These are phyloP conservation scores for Panaeolus papilionaceus DNA, from an alignment of 768 basidiomycete genomes.

Conservation along the genomic window DNA sequence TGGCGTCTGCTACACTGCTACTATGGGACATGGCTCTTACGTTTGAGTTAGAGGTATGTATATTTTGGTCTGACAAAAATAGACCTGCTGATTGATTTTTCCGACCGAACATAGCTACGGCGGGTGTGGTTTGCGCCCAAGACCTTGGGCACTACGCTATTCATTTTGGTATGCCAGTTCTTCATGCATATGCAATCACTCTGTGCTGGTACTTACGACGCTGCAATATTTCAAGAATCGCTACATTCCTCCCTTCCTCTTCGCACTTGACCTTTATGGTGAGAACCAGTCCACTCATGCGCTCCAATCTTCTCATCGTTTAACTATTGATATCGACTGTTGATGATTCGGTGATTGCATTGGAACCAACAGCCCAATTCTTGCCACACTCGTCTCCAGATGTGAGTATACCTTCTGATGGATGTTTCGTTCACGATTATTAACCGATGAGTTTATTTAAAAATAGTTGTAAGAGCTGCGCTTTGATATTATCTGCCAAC, in stretches of 20 bases:
- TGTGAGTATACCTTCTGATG: not conserved
- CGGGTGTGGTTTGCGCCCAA: constrained; percentile 20
- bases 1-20: not conserved
- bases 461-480: constrained; percentile 7
- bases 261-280: constrained; percentile 22
- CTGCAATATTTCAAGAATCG: constrained; percentile 18
- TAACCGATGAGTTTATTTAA: not conserved
- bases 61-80: not conserved
- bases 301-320: not conserved
- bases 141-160: constrained; percentile 20
- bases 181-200: too few relatives aligned
- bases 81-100: not conserved
- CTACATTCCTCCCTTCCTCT: constrained; percentile 21
- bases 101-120: constrained; percentile 11
- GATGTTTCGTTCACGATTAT: not conserved
- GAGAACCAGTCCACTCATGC: not conserved
- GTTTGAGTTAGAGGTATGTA: constrained; percentile 7
- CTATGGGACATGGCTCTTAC: constrained; percentile 8
- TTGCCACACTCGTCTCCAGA: not conserved
- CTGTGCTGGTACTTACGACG: not conserved
- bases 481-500: not conserved
- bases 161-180: constrained; percentile 19
- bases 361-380: constrained; percentile 14
- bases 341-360: not conserved
- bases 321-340: not conserved